These are phyloP conservation scores for Polychaeton citri DNA, from an alignment of 2,329 filamentous ascomycete genomes.

Conservation along the genomic window DNA sequence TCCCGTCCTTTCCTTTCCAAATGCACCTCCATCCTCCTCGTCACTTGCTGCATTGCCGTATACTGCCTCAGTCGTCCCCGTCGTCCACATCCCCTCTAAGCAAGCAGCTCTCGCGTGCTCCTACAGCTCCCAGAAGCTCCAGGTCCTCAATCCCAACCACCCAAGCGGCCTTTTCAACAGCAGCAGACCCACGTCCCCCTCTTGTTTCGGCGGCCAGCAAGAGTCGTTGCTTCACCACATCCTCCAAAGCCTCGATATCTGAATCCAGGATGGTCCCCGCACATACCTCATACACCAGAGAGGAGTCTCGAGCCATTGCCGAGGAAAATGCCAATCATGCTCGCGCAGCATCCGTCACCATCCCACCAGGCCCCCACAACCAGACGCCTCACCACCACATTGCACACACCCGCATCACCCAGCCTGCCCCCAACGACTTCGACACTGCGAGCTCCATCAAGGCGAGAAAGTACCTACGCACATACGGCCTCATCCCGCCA, in stretches of 20 bases:
- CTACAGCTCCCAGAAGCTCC: too few species aligned
- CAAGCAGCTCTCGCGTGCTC: too few species aligned
- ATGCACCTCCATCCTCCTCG: background rate
- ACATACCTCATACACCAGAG: slow-evolving; percentile 1
- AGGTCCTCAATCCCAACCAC: too few species aligned
- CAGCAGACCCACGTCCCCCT: too few species aligned
- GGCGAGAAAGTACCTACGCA: slow-evolving; percentile 36
- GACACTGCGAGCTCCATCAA: slow-evolving; percentile 36
- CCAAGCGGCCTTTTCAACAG: too few species aligned
- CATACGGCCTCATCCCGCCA: slow-evolving; percentile 40
- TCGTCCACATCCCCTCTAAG: too few species aligned
- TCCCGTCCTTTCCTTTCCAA: background rate
- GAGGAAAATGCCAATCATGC: background rate
- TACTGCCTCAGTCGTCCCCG: background rate
- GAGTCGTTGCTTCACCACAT: background rate
- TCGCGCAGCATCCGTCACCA: background rate
- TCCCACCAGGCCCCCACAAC: background rate
- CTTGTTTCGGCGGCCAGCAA: background rate
- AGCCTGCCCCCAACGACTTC: slow-evolving; percentile 23
- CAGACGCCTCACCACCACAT: background rate
- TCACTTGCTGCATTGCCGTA: background rate
- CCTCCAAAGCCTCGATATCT: background rate
- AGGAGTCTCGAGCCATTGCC: background rate
- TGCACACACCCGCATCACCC: background rate
- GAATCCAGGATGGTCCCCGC: background rate